Evolutionary conservation across 1,284 basidiomycete species (phyloP).

Genomic region (Stereum hirsutum): DNA sequence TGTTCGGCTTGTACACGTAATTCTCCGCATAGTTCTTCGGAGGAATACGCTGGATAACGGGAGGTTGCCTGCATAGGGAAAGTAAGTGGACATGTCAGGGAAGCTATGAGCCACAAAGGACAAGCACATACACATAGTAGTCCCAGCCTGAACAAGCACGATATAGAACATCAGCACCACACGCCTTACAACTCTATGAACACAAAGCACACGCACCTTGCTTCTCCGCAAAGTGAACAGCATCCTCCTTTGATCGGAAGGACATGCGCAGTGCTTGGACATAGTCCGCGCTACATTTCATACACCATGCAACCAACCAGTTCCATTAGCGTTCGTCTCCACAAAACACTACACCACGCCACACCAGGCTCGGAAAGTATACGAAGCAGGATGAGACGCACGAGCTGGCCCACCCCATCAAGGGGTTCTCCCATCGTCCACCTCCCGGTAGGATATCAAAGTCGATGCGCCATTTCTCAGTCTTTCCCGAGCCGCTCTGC

Average conservation of each 20-base stretch:
- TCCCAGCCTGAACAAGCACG: constrained; percentile 57
- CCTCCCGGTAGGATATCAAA: constrained; percentile 87
- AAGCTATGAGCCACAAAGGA: not conserved
- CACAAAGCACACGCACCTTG: constrained; percentile 49
- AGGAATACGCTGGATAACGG: constrained; percentile 66
- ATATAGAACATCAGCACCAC: constrained; percentile 5
- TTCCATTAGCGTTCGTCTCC: no score
- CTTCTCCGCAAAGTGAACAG: constrained; percentile 90
- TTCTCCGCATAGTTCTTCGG: constrained; percentile 94
- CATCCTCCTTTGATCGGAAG: constrained; percentile 88
- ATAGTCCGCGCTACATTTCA: constrained; percentile 77
- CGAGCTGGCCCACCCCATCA: constrained; percentile 97
- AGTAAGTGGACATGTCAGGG: constrained; percentile 13
- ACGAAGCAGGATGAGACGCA: constrained; percentile 29
- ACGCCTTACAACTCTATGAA: not conserved
- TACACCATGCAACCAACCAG: no score
- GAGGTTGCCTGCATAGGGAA: constrained; percentile 46
- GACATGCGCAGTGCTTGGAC: constrained; percentile 89
- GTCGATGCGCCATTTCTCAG: constrained; percentile 89
- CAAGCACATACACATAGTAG: constrained; percentile 54
- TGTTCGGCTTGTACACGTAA: constrained; percentile 77
- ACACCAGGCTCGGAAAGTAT: not conserved
- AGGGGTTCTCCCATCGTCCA: constrained; percentile 96
- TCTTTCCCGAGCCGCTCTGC: constrained; percentile 87
- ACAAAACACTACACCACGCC: no score